Evolutionary conservation across 1,139 yeast genomes (phyloP).

Genomic region (Blastobotrys persicus): DNA sequence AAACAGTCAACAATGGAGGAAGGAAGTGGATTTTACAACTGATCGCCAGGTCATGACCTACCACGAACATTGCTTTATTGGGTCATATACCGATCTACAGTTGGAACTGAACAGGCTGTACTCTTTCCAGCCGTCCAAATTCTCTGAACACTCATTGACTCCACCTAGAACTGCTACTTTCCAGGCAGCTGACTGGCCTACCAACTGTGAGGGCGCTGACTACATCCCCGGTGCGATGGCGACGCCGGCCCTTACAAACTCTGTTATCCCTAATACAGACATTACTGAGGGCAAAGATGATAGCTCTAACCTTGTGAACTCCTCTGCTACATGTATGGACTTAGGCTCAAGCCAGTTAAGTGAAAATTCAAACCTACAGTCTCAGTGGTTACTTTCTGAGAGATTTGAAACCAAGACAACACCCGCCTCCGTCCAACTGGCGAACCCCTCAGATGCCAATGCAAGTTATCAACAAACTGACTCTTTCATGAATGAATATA

Average conservation of each 20-base stretch:
- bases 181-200: conserved; percentile 5
- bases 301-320: too few species aligned
- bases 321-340: background rate
- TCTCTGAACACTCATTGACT: conserved; percentile 18
- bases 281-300: background rate
- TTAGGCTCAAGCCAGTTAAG: background rate
- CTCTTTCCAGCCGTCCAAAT: conserved; percentile 27
- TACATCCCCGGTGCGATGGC: background rate
- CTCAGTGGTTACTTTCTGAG: conserved; percentile 13
- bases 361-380: background rate
- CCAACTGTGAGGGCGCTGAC: background rate
- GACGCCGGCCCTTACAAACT: background rate
- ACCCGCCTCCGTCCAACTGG: conserved; percentile 15
- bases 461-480: background rate
- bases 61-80: conserved; percentile 29
- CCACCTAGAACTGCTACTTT: conserved; percentile 15
- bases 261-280: background rate
- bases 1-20: conserved; percentile 26
- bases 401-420: conserved; percentile 19
- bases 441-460: background rate
- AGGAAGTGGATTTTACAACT: conserved; percentile 35
- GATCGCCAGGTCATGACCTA: conserved; percentile 29
- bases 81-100: conserved; percentile 25
- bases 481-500: background rate
- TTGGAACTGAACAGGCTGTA: conserved; percentile 24